Conservation (phyloP, 805 yeast species). For the Kregervanrija delftensis region DNA sequence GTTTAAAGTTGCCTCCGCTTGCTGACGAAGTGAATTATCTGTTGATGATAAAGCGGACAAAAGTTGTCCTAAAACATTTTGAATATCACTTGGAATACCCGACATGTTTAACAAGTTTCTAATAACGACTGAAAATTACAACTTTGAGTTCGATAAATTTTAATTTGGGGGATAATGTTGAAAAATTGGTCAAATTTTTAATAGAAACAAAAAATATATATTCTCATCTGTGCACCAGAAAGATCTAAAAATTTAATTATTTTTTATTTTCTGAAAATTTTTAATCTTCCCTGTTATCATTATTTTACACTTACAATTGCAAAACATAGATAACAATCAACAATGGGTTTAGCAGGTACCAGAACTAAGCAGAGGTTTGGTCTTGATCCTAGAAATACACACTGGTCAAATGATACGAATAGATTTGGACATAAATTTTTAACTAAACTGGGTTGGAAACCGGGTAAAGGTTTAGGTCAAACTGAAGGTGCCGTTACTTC, state of each 20-base stretch:
- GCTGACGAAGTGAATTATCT: slow-evolving; percentile 64
- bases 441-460: slow-evolving; percentile 82
- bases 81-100: slow-evolving; percentile 54
- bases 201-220: neutral
- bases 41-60: slow-evolving; percentile 69
- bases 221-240: neutral
- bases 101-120: slow-evolving; percentile 27
- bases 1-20: slow-evolving; percentile 69
- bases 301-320: neutral
- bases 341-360: slow-evolving; percentile 78
- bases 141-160: neutral
- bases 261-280: neutral
- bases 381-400: slow-evolving; percentile 85
- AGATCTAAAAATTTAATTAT: neutral
- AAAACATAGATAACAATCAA: neutral
- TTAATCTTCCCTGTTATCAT: neutral
- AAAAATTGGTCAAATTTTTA: neutral
- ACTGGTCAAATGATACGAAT: slow-evolving; percentile 82
- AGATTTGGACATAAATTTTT: slow-evolving; percentile 87
- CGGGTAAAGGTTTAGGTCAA: slow-evolving; percentile 83
- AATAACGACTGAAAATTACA: neutral
- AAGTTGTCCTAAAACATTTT: slow-evolving; percentile 46
- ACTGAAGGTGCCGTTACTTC: slow-evolving; percentile 61
- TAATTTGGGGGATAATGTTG: neutral
- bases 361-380: slow-evolving; percentile 82